phyloP scores from a whole-genome alignment of 306 rosid species.

The Citrullus colocynthis region DNA sequence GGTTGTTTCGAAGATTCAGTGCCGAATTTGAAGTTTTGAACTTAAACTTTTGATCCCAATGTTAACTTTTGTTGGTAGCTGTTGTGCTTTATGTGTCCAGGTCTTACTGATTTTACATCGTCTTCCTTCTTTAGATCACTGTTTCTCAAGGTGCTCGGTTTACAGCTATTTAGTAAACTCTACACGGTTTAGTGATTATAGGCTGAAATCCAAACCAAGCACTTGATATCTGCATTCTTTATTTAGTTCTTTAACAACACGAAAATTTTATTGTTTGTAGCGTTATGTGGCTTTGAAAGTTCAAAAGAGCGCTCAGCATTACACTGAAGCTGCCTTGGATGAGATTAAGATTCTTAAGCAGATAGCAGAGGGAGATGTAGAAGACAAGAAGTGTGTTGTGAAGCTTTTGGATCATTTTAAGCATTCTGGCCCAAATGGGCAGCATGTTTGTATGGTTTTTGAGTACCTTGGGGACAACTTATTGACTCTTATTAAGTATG shows the following conservation, averaged over 20 bases:
- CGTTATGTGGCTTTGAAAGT: slow-evolving; percentile 72
- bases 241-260: slow-evolving; percentile 9
- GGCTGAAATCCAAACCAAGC: background rate
- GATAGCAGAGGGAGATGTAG: slow-evolving; percentile 68
- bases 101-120: background rate
- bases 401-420: slow-evolving; percentile 86
- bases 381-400: slow-evolving; percentile 66
- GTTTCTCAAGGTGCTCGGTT: background rate
- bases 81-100: background rate
- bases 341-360: slow-evolving; percentile 77
- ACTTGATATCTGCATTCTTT: background rate
- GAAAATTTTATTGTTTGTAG: slow-evolving; percentile 30
- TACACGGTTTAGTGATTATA: background rate
- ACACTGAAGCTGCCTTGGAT: slow-evolving; percentile 82
- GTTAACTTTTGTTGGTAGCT: background rate
- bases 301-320: slow-evolving; percentile 81
- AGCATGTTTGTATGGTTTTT: slow-evolving; percentile 80
- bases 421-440: slow-evolving; percentile 87
- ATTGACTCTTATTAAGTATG: slow-evolving; percentile 65
- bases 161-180: background rate
- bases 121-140: background rate
- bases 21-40: background rate
- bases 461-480: slow-evolving; percentile 87
- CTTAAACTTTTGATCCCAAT: background rate
- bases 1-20: background rate